These are phyloP conservation scores for Purshia tridentata DNA, from an alignment of 306 rosid genomes.

Conservation along the genomic window DNA sequence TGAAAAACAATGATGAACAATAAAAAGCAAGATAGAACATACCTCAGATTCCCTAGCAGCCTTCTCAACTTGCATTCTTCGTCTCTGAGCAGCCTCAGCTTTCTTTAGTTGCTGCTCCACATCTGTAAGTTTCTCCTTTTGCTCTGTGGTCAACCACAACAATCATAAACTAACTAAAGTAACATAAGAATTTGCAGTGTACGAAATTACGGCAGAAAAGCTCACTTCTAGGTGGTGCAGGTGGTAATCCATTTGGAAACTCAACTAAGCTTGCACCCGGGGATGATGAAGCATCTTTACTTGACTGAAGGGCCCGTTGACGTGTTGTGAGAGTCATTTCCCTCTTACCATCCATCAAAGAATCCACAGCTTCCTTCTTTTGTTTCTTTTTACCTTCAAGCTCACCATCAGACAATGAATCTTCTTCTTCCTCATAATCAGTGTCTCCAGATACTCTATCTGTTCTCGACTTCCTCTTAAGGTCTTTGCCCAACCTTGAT, in stretches of 20 bases:
- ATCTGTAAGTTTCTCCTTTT: conserved; percentile 84
- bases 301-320: conserved; percentile 84
- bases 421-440: conserved; percentile 67
- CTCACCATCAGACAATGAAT: conserved; percentile 70
- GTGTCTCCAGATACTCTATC: conserved; percentile 39
- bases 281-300: conserved; percentile 75
- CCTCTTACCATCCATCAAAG: conserved; percentile 65
- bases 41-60: conserved; percentile 95
- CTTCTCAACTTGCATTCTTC: conserved; percentile 86
- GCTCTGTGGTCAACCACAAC: conserved; percentile 52
- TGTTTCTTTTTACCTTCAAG: conserved; percentile 66
- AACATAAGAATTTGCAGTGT: neutral
- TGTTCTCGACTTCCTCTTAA: conserved; percentile 38
- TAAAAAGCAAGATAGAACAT: conserved; percentile 24
- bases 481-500: conserved; percentile 39
- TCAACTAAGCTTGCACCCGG: conserved; percentile 67
- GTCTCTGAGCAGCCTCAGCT: conserved; percentile 94
- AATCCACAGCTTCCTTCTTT: conserved; percentile 75
- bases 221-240: conserved; percentile 96
- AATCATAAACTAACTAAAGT: conserved; percentile 20
- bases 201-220: conserved; percentile 17
- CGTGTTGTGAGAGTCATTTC: conserved; percentile 80
- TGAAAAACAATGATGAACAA: conserved; percentile 6
- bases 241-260: conserved; percentile 96
- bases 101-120: conserved; percentile 84